Conservation (phyloP, 345 rosid genomes). For the Aquilaria sinensis region DNA sequence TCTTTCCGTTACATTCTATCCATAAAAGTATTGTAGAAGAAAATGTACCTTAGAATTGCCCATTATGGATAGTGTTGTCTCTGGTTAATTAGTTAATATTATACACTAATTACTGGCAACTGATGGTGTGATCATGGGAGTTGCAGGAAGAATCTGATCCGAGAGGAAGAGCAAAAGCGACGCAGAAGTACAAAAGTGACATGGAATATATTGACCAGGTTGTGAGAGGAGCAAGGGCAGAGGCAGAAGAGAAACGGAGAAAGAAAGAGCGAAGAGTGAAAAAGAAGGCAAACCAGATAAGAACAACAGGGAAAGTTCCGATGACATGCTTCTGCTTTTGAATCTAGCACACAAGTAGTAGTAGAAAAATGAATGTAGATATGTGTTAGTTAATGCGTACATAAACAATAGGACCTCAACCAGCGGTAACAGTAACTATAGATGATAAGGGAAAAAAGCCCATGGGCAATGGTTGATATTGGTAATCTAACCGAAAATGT, state of each 20-base stretch:
- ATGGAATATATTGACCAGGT: conserved; percentile 37
- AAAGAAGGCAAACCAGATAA: conserved; percentile 58
- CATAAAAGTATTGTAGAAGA: too few species aligned
- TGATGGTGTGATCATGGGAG: conserved; percentile 15
- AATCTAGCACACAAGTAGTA: conserved; percentile 9
- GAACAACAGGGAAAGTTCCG: conserved; percentile 47
- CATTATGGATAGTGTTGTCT: too few species aligned
- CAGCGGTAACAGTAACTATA: too few species aligned
- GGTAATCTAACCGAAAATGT: too few species aligned
- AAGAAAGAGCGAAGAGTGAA: conserved; percentile 50
- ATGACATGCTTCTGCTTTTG: conserved; percentile 51
- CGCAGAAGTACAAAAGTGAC: conserved; percentile 28
- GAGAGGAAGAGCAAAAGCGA: conserved; percentile 33
- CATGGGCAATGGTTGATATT: too few species aligned
- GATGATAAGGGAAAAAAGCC: too few species aligned
- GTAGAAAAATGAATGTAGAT: too few species aligned
- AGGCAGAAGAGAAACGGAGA: conserved; percentile 41
- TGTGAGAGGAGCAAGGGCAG: conserved; percentile 44
- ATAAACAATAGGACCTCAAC: too few species aligned
- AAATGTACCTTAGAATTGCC: too few species aligned
- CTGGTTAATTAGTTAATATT: too few species aligned
- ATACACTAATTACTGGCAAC: conserved; percentile 4
- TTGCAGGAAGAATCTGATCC: conserved; percentile 36
- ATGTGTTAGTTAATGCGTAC: too few species aligned
- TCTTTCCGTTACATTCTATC: background rate